Base-by-base conservation (phyloP, 2,329 filamentous ascomycete species). In the Hirsutella rhossiliensis region DNA sequence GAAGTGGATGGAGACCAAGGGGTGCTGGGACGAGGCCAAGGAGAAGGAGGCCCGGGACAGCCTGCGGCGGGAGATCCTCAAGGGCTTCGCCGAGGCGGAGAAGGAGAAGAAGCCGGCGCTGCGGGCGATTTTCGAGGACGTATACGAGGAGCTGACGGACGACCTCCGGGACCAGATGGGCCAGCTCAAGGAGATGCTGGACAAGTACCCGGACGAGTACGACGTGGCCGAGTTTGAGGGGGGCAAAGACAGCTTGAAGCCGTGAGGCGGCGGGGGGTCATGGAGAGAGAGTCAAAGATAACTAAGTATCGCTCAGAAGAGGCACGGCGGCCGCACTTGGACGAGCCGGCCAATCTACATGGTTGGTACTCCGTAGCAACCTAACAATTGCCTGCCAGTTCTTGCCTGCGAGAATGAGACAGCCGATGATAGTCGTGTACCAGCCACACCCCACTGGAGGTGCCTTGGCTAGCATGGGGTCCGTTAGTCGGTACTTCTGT, bases 151-250 rank as follows among this genome's bases (percentile, higher is more conserved):
- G 39, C 54, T 96, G 53, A 96, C 88, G 0, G 81, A 84, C 40
- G 88, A 94, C 54, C 69, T 84, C 48, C 75, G 71, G 60, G 73
- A 67, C 37, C 92, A 98, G 70, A 88, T 67, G 62, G 48, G 49
- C 28, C 76, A 89, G 65, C 68, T 97, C 55, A 84, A 71, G 58
- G 73, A 77, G n/a, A 74, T 95, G 42, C 59, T 98, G 42, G 79
- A 90, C 53, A 80, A 75, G 54, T 98, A 97, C 66, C 89, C 90
- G 0, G 80, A 85, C 31, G 92, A 98, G 69, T 98, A 98, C 63
- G 88, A 97, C 62, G 59, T 92, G 40, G 72, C 71, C 15, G 78
- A 81, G 51, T 87, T 78, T 62, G 84, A 94, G 50, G 85, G 78
- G 4, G 88, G 87, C 0, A 71, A 80, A 46, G 73, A 77, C 38